Evolutionary conservation across 2,329 filamentous ascomycete genomes (phyloP).

Genomic region (Trichothecium sympodiale): DNA sequence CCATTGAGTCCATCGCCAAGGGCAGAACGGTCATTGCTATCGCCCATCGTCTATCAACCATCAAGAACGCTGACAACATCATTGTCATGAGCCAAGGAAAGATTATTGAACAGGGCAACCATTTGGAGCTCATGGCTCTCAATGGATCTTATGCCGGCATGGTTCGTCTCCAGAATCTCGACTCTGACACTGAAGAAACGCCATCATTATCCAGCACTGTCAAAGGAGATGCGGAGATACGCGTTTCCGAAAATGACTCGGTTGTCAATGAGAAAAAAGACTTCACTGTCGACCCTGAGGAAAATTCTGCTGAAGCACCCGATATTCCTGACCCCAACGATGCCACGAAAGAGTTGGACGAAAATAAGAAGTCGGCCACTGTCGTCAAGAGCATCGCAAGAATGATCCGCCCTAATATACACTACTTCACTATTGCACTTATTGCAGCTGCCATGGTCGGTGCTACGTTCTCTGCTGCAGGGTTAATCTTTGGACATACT

Average conservation of each 20-base stretch:
- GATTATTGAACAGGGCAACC: constrained; percentile 53
- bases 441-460: constrained; percentile 42
- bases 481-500: constrained; percentile 36
- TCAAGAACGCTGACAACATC: constrained; percentile 55
- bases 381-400: constrained; percentile 24
- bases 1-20: constrained; percentile 31
- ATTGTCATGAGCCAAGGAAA: constrained; percentile 51
- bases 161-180: constrained; percentile 31
- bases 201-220: constrained; percentile 19
- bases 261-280: constrained; percentile 20
- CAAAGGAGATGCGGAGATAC: constrained; percentile 31
- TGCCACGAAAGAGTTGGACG: constrained; percentile 22
- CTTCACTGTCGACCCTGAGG: constrained; percentile 26
- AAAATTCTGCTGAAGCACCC: constrained; percentile 17
- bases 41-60: constrained; percentile 50
- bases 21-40: constrained; percentile 56
- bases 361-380: constrained; percentile 25
- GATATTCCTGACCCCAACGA: background rate
- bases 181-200: constrained; percentile 17
- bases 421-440: constrained; percentile 27
- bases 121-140: constrained; percentile 44
- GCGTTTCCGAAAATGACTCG: constrained; percentile 24
- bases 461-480: constrained; percentile 39
- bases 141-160: constrained; percentile 41
- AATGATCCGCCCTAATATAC: constrained; percentile 26